Evolutionary conservation across 257 asterid genomes (phyloP).

Genomic region (Fraxinus quadrangulata): DNA sequence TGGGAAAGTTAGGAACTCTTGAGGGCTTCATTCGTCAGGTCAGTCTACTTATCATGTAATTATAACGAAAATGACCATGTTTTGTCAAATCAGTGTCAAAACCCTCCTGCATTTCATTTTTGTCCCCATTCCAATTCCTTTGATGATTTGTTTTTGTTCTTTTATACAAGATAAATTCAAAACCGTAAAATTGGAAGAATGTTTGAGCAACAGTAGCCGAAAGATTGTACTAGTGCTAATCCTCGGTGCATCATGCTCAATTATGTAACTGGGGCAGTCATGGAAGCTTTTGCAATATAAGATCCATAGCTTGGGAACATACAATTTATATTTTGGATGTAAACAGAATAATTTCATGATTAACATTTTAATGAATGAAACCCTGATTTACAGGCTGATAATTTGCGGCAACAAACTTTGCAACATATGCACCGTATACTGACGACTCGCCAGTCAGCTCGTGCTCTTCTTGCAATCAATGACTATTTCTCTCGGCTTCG

Average conservation of each 20-base stretch:
- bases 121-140: neutral
- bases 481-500: constrained; percentile 62
- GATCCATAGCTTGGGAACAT: neutral
- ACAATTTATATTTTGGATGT: neutral
- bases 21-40: constrained; percentile 71
- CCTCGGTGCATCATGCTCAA: neutral
- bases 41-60: neutral
- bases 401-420: constrained; percentile 51
- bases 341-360: neutral
- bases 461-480: constrained; percentile 54
- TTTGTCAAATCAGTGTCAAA: neutral
- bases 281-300: too few species aligned
- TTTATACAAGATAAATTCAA: neutral
- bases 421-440: constrained; percentile 53
- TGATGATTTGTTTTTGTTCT: neutral
- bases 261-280: too few species aligned
- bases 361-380: neutral
- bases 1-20: constrained; percentile 60
- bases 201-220: neutral
- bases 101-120: neutral
- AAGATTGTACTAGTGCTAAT: neutral
- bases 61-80: neutral
- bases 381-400: constrained; percentile 46
- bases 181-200: neutral
- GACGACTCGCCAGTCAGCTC: constrained; percentile 64